A percentile compares a stretch with the other conserved stretches of the same genome.
phyloP scores from a whole-genome alignment of 257 asterid genomes.

The Solanum piurae region DNA sequence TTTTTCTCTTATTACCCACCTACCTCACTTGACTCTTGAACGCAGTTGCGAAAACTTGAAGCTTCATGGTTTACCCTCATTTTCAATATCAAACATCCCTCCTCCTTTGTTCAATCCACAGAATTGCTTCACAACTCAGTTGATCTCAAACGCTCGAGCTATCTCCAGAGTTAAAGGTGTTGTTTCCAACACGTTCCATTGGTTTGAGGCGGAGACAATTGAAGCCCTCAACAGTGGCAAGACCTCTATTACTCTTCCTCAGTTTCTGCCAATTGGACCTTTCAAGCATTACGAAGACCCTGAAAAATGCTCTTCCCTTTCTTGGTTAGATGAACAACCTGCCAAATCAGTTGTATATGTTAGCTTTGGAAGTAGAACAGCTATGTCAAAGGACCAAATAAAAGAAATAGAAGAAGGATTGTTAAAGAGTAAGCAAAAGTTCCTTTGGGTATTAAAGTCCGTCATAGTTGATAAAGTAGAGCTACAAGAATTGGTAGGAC shows the following conservation, averaged over 20 bases:
- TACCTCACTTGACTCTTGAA: slow-evolving; percentile 3
- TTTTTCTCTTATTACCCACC: slow-evolving; percentile 9
- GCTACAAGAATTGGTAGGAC: background rate
- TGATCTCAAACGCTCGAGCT: slow-evolving; percentile 19
- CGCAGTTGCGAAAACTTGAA: background rate
- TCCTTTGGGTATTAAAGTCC: slow-evolving; percentile 16
- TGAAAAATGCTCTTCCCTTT: background rate
- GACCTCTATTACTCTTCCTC: slow-evolving; percentile 4
- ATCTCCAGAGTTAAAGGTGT: slow-evolving; percentile 23
- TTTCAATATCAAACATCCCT: slow-evolving; percentile 24
- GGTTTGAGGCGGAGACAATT: slow-evolving; percentile 30
- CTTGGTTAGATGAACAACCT: slow-evolving; percentile 26
- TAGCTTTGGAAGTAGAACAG: slow-evolving; percentile 21
- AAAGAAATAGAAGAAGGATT: slow-evolving; percentile 18
- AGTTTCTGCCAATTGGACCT: slow-evolving; percentile 32
- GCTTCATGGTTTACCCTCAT: slow-evolving; percentile 18
- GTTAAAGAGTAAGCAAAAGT: slow-evolving; percentile 10
- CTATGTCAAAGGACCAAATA: slow-evolving; percentile 13
- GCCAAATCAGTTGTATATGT: slow-evolving; percentile 21
- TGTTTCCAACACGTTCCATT: slow-evolving; percentile 21
- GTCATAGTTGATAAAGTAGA: background rate
- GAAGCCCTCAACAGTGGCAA: slow-evolving; percentile 10
- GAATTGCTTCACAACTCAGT: slow-evolving; percentile 5
- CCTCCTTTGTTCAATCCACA: slow-evolving; percentile 17
- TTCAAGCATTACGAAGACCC: slow-evolving; percentile 5